Evolutionary conservation across 1,139 yeast species (phyloP).

Genomic region (Martiniozyma asiatica): DNA sequence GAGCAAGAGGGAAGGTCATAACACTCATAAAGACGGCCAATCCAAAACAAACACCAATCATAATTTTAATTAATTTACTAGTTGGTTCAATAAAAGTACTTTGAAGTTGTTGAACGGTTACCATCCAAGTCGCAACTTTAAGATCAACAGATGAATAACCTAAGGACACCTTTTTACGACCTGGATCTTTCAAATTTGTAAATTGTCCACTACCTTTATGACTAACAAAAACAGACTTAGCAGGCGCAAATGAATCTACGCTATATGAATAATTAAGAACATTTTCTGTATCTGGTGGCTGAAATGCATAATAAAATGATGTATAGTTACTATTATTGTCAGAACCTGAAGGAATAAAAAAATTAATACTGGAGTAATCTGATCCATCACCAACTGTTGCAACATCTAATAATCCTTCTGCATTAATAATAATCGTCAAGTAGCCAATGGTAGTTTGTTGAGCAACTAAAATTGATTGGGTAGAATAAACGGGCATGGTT

Average conservation of each 20-base stretch:
- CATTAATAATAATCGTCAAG: constrained; percentile 52
- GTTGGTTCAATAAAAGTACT: constrained; percentile 54
- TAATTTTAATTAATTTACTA: constrained; percentile 48
- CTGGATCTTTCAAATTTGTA: constrained; percentile 32
- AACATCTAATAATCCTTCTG: constrained; percentile 41
- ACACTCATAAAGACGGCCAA: constrained; percentile 66
- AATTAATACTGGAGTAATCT: constrained; percentile 29
- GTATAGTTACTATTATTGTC: constrained; percentile 18
- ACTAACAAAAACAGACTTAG: constrained; percentile 11
- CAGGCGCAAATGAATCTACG: constrained; percentile 15
- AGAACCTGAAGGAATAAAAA: constrained; percentile 24
- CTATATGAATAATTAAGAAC: no score
- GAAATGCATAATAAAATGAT: constrained; percentile 29
- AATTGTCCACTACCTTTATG: constrained; percentile 34
- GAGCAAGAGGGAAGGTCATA: constrained; percentile 71
- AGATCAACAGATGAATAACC: constrained; percentile 56
- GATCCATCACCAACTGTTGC: constrained; percentile 25
- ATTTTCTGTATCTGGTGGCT: constrained; percentile 19
- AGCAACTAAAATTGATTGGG: constrained; percentile 54
- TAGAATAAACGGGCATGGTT: constrained; percentile 61
- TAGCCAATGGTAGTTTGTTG: constrained; percentile 59
- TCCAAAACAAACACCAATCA: constrained; percentile 70
- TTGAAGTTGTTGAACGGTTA: constrained; percentile 56
- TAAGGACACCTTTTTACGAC: constrained; percentile 42
- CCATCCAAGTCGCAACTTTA: constrained; percentile 55